Conservation (phyloP, 2,329 filamentous ascomycete genomes). For the Fusarium foetens region DNA sequence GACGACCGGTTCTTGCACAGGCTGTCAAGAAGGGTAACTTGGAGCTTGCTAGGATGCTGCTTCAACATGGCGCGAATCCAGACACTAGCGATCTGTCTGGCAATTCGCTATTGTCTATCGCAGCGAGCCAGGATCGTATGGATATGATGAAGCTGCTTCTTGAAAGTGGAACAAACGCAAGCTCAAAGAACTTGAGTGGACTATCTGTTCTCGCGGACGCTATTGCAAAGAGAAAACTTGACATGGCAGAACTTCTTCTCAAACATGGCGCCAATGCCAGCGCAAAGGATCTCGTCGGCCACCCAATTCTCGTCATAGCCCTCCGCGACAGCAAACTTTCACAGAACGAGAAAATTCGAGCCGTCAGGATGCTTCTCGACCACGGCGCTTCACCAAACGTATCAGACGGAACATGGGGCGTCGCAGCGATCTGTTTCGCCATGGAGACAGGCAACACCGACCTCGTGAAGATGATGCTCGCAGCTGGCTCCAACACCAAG, state of each 20-base stretch:
- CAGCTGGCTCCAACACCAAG: conserved; percentile 43
- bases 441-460: conserved; percentile 42
- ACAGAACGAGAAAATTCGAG: conserved; percentile 41
- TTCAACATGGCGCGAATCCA: conserved; percentile 51
- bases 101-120: conserved; percentile 46
- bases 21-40: conserved; percentile 44
- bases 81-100: conserved; percentile 46
- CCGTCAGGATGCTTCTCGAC: conserved; percentile 47
- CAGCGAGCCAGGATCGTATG: conserved; percentile 40
- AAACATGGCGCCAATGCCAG: conserved; percentile 49
- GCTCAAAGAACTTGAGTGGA: conserved; percentile 46
- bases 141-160: conserved; percentile 51
- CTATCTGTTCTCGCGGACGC: conserved; percentile 49
- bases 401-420: conserved; percentile 36
- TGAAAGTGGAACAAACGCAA: conserved; percentile 48
- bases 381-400: conserved; percentile 49
- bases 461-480: conserved; percentile 44
- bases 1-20: conserved; percentile 44
- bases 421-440: conserved; percentile 39
- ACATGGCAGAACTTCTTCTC: conserved; percentile 48
- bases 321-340: conserved; percentile 43
- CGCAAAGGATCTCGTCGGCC: conserved; percentile 46
- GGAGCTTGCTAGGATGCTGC: conserved; percentile 45
- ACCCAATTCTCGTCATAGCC: conserved; percentile 47
- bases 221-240: conserved; percentile 47